Evolutionary conservation across 2,329 filamentous ascomycete species (phyloP), one percentile per base, ranked within the genome.

Genomic region (Paramyrothecium sp.): DNA sequence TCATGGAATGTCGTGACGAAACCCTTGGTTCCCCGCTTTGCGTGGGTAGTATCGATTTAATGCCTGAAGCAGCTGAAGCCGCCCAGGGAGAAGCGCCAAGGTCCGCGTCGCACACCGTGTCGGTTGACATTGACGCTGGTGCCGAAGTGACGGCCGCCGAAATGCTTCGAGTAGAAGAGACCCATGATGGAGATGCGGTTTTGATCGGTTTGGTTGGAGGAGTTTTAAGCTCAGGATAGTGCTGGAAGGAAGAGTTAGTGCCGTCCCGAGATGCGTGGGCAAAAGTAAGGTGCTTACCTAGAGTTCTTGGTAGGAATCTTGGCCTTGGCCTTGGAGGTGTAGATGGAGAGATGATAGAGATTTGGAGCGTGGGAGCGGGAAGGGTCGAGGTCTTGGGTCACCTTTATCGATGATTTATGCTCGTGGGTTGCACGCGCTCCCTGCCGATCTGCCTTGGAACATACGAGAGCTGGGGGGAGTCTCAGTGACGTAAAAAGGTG

Each of bases 1-100:
- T 53, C 54, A 38, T 34, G 54, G 26, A 7, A 2, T 19, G 2
- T n/a, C 5, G n/a, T 19, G 8, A 41, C 16, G 16, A 21, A 20
- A 17, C 50, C 13, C 12, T 38, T 16, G 34, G 21, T 12, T 30
- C 62, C 54, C 55, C 57, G 53, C 16, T n/a, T n/a, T n/a, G 13
- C 50, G 19, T 10, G 30, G 4, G 7, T 10, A 38, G 8, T 54
- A 22, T 53, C 51, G 33, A 33, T 64, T n/a, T 56, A 69, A 50
- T 59, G 63, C 56, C 72, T 78, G 74, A 83, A 83, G 71, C 81
- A 83, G 73, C 74, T 80, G 67, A 81, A 81, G 49, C 71, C 75
- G 59, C 79, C 77, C 47, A 81, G 69, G 53, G 76, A 77, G 65
- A 83, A 78, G 48, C 80, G 72, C 78, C 79, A 83, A 3, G 79